Percentiles rank a stretch among this genome's conserved stretches.
Conservation (phyloP, 805 yeast species). For the Isabelozyma heimii region DNA sequence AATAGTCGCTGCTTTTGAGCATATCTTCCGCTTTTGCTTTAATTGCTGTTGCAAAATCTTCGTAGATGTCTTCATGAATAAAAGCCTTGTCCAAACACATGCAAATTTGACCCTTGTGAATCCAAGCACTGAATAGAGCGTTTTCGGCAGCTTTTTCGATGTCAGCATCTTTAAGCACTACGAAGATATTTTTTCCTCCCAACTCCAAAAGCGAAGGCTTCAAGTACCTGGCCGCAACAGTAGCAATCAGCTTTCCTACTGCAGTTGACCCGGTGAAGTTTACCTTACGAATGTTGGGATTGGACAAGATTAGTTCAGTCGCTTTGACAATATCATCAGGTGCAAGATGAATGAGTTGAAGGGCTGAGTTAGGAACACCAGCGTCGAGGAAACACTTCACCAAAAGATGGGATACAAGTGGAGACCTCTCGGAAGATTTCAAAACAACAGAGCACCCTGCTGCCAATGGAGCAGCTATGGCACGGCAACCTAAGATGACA, state of each 20-base stretch:
- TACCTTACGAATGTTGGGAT: constrained; percentile 29
- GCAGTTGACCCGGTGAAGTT: constrained; percentile 47
- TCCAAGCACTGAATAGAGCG: constrained; percentile 34
- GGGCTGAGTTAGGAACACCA: constrained; percentile 35
- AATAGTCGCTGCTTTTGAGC: constrained; percentile 14
- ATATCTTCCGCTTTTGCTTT: constrained; percentile 10
- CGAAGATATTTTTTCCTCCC: constrained; percentile 43
- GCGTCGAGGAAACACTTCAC: constrained; percentile 32
- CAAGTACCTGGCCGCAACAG: constrained; percentile 30
- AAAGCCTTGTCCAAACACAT: constrained; percentile 43
- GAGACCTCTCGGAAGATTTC: constrained; percentile 41
- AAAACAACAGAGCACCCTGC: constrained; percentile 49
- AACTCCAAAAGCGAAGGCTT: constrained; percentile 44
- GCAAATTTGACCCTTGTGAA: constrained; percentile 48
- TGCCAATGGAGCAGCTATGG: constrained; percentile 43
- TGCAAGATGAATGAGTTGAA: constrained; percentile 31
- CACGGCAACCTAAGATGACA: constrained; percentile 34
- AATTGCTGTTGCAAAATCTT: constrained; percentile 20
- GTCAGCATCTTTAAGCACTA: constrained; percentile 33
- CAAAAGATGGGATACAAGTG: constrained; percentile 27
- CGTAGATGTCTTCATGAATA: constrained; percentile 33
- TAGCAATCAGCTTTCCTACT: constrained; percentile 36
- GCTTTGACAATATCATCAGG: constrained; percentile 21
- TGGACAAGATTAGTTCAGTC: constrained; percentile 22
- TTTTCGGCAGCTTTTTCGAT: constrained; percentile 25